Conservation (phyloP, 441 rosid genomes). For the Erysimum cheiri region DNA sequence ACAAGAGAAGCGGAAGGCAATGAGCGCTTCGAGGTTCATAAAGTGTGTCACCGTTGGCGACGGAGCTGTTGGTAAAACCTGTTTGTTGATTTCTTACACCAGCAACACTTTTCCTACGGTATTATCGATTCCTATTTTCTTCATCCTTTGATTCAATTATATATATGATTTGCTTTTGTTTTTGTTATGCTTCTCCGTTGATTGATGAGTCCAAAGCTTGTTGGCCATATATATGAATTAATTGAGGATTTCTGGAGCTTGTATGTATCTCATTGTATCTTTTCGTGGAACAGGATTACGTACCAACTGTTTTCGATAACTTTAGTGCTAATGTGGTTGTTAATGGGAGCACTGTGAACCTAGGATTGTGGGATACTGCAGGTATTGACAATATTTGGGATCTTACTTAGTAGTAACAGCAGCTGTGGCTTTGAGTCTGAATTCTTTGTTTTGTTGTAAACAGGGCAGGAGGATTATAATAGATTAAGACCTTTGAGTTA, state of each 20-base stretch:
- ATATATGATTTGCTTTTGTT: not conserved
- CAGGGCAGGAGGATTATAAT: constrained; percentile 74
- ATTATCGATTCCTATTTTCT: not conserved
- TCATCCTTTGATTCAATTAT: not conserved
- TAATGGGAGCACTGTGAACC: constrained; percentile 62
- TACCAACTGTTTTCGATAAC: constrained; percentile 74
- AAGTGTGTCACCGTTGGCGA: constrained; percentile 80
- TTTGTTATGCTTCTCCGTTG: constrained; percentile 10
- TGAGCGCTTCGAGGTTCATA: constrained; percentile 79
- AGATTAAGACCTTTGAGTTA: constrained; percentile 72
- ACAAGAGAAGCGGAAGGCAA: constrained; percentile 40
- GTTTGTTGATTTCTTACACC: constrained; percentile 75
- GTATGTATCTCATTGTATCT: constrained; percentile 16
- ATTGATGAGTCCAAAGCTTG: constrained; percentile 1
- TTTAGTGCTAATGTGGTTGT: constrained; percentile 76
- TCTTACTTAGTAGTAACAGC: constrained; percentile 12
- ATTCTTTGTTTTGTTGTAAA: constrained; percentile 31
- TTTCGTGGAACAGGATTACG: constrained; percentile 53
- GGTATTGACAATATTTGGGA: constrained; percentile 41
- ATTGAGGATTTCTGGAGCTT: constrained; percentile 3
- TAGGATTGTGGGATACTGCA: constrained; percentile 73
- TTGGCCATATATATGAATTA: not conserved
- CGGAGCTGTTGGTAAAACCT: constrained; percentile 81
- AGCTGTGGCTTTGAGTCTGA: constrained; percentile 16
- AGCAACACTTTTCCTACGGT: constrained; percentile 82